These are phyloP conservation scores for Solanum lycopersicoides DNA, from an alignment of 257 asterid genomes.

Conservation along the genomic window DNA sequence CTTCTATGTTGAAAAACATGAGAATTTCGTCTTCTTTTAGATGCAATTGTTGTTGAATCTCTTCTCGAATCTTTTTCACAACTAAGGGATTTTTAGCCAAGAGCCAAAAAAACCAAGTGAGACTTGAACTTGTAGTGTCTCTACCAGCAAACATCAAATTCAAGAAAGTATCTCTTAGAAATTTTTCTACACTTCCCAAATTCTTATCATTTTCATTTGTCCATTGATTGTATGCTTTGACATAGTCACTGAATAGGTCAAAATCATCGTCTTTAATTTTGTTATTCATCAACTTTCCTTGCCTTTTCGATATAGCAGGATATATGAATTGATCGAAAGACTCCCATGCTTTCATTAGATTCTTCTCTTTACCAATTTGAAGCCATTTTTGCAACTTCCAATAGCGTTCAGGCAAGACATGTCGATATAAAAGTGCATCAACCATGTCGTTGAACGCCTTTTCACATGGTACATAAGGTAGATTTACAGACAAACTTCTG, in stretches of 20 bases:
- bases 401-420: not conserved
- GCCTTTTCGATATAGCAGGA: not conserved
- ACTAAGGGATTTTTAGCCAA: not conserved
- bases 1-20: not conserved
- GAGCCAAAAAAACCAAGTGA: not conserved
- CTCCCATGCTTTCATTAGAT: not conserved
- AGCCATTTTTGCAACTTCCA: not conserved
- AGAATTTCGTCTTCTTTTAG: not conserved
- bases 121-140: not conserved
- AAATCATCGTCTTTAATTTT: not conserved
- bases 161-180: not conserved
- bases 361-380: not conserved
- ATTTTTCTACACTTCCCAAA: not conserved
- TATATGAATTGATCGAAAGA: not conserved
- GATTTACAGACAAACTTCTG: not conserved
- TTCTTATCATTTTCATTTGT: not conserved
- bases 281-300: not conserved
- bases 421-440: not conserved
- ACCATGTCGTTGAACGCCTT: not conserved
- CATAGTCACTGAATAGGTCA: not conserved
- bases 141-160: conserved; percentile 4
- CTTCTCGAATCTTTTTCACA: not conserved
- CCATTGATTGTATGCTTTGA: not conserved
- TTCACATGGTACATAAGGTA: not conserved
- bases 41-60: not conserved